These are phyloP conservation scores for Wickerhamomyces pijperi DNA, from an alignment of 805 yeast genomes.

Conservation along the genomic window DNA sequence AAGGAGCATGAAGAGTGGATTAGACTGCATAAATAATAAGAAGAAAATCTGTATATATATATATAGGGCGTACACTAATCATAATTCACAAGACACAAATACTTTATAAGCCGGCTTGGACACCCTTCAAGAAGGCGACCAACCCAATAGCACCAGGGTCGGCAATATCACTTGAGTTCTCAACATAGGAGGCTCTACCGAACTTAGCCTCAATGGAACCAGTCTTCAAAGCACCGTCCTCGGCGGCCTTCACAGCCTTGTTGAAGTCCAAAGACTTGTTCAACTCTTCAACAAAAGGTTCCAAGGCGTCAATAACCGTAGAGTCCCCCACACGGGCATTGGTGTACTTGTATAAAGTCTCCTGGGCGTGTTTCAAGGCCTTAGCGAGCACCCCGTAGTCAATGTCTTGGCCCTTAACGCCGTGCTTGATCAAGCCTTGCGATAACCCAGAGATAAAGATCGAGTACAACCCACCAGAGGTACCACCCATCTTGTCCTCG, in stretches of 20 bases:
- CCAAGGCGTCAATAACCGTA: slow-evolving; percentile 79
- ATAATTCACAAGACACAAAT: no score
- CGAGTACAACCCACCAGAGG: slow-evolving; percentile 89
- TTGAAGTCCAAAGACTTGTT: slow-evolving; percentile 36
- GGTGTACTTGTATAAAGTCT: slow-evolving; percentile 74
- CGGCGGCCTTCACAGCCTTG: slow-evolving; percentile 60
- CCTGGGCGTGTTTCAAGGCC: slow-evolving; percentile 48
- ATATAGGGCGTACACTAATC: no score
- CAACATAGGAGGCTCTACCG: slow-evolving; percentile 91
- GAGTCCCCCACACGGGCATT: slow-evolving; percentile 84
- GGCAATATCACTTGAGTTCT: slow-evolving; percentile 56
- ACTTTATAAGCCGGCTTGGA: slow-evolving; percentile 14
- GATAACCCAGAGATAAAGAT: slow-evolving; percentile 75
- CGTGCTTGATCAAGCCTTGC: slow-evolving; percentile 28
- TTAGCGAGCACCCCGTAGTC: slow-evolving; percentile 26
- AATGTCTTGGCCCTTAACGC: slow-evolving; percentile 20
- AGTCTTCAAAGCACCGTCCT: slow-evolving; percentile 67
- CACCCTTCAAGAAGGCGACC: slow-evolving; percentile 37
- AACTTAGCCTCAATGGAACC: slow-evolving; percentile 70
- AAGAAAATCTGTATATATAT: background rate
- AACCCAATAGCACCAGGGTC: slow-evolving; percentile 95
- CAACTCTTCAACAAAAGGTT: slow-evolving; percentile 70
- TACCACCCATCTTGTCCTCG: slow-evolving; percentile 94
- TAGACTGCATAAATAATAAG: slow-evolving; percentile 7
- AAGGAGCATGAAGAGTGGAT: slow-evolving; percentile 58